Evolutionary conservation across 345 rosid species (phyloP).

Genomic region (Lumnitzera racemosa): DNA sequence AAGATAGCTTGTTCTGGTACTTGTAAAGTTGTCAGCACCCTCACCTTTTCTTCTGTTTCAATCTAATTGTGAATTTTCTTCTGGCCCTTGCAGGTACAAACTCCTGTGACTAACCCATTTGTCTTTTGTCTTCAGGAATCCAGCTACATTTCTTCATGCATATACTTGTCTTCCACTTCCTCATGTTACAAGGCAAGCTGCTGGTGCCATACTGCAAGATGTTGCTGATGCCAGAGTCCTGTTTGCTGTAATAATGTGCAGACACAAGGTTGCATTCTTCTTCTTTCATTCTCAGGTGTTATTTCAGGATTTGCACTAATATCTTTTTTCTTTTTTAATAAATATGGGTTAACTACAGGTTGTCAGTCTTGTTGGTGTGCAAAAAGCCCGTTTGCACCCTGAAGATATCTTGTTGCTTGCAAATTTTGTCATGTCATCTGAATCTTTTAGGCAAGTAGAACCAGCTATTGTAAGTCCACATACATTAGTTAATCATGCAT

Average conservation of each 20-base stretch:
- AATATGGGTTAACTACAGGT: conserved; percentile 45
- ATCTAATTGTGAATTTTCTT: too few relatives aligned
- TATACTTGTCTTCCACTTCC: conserved; percentile 96
- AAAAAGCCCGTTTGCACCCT: conserved; percentile 95
- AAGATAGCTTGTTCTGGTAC: too few relatives aligned
- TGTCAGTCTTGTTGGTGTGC: conserved; percentile 90
- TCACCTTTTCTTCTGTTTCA: too few relatives aligned
- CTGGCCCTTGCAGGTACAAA: too few relatives aligned
- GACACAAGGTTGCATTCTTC: conserved; percentile 41
- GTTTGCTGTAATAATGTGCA: conserved; percentile 85
- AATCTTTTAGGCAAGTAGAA: conserved; percentile 77
- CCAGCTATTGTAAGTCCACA: conserved; percentile 6
- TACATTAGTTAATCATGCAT: too few relatives aligned
- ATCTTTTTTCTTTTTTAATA: too few relatives aligned
- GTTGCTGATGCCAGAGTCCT: conserved; percentile 83
- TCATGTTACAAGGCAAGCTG: conserved; percentile 70
- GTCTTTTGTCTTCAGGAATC: conserved; percentile 43
- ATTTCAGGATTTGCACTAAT: too few relatives aligned
- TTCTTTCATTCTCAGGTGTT: too few relatives aligned
- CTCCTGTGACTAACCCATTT: too few relatives aligned
- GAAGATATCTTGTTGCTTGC: conserved; percentile 91
- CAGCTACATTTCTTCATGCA: conserved; percentile 93
- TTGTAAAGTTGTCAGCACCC: too few relatives aligned
- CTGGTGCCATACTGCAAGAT: conserved; percentile 86
- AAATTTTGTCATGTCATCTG: conserved; percentile 84